These are phyloP conservation scores for Nannizziopsis barbatae DNA, from an alignment of 2,329 filamentous ascomycete species.

Conservation along the genomic window DNA sequence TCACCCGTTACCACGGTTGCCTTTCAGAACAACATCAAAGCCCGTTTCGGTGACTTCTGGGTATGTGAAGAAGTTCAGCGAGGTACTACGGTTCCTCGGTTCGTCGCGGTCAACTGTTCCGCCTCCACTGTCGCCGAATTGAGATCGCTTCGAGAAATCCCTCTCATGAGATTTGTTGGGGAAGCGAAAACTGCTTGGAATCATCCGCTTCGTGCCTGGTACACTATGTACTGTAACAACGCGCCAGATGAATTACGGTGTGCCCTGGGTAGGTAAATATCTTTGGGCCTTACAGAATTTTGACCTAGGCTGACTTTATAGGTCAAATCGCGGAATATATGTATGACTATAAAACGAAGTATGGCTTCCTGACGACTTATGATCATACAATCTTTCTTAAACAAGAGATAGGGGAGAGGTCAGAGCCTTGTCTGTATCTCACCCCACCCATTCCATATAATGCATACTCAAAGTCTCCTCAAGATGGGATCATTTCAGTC, in stretches of 20 bases:
- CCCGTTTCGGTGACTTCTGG: conserved; percentile 12
- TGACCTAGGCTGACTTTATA: neutral
- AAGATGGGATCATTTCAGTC: conserved; percentile 2
- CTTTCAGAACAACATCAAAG: neutral
- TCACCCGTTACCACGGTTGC: conserved; percentile 8
- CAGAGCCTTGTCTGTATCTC: neutral
- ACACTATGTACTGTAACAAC: neutral
- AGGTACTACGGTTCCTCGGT: neutral
- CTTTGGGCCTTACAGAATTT: neutral
- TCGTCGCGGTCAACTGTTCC: conserved; percentile 5
- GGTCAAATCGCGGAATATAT: conserved; percentile 14
- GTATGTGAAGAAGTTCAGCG: conserved; percentile 4
- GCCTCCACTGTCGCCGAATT: neutral
- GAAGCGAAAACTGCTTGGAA: conserved; percentile 14
- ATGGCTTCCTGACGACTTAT: conserved; percentile 14
- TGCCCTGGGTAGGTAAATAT: neutral
- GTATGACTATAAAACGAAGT: conserved; percentile 11
- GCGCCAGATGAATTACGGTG: neutral
- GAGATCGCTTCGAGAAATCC: neutral
- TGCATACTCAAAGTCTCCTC: neutral
- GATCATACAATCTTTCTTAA: conserved; percentile 13
- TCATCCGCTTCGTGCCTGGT: conserved; percentile 5
- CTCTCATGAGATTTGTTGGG: conserved; percentile 9
- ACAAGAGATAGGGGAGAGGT: neutral
- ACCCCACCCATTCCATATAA: conserved; percentile 1